phyloP scores from a whole-genome alignment of 2,329 filamentous ascomycete genomes.

The Ceratocystis smalleyi region DNA sequence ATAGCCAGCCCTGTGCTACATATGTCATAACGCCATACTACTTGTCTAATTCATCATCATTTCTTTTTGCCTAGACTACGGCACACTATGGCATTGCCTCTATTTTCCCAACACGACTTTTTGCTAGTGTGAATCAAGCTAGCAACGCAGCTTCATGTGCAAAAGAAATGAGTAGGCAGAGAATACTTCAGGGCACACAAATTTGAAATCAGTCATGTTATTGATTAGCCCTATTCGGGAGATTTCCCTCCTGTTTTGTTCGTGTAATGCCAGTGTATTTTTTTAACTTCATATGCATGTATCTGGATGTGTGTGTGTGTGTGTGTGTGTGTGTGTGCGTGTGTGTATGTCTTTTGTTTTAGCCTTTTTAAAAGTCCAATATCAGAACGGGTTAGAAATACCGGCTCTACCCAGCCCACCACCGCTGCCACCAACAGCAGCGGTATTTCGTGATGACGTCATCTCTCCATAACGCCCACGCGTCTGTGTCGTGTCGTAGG shows the following conservation, averaged over 20 bases:
- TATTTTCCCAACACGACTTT: too few relatives aligned
- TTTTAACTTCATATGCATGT: background rate
- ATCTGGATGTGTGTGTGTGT: background rate
- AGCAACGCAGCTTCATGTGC: too few relatives aligned
- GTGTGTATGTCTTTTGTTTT: background rate
- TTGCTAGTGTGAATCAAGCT: too few relatives aligned
- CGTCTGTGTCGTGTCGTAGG: conserved; percentile 89
- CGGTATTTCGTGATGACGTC: conserved; percentile 35
- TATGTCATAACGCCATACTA: background rate
- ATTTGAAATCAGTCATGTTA: too few relatives aligned
- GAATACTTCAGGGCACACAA: too few relatives aligned
- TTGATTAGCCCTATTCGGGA: too few relatives aligned
- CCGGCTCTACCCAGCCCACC: too few relatives aligned
- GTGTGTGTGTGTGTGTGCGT: background rate
- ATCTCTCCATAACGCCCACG: conserved; percentile 93
- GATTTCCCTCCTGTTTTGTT: too few relatives aligned
- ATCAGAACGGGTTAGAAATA: background rate
- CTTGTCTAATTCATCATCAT: background rate
- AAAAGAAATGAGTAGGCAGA: too few relatives aligned
- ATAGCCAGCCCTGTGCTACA: background rate
- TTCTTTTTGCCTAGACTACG: background rate
- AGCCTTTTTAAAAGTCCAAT: background rate
- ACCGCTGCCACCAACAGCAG: background rate
- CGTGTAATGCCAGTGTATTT: background rate
- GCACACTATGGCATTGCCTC: too few relatives aligned